phyloP scores from a whole-genome alignment of 176 grass and related monocot species.

The Dactylis glomerata region DNA sequence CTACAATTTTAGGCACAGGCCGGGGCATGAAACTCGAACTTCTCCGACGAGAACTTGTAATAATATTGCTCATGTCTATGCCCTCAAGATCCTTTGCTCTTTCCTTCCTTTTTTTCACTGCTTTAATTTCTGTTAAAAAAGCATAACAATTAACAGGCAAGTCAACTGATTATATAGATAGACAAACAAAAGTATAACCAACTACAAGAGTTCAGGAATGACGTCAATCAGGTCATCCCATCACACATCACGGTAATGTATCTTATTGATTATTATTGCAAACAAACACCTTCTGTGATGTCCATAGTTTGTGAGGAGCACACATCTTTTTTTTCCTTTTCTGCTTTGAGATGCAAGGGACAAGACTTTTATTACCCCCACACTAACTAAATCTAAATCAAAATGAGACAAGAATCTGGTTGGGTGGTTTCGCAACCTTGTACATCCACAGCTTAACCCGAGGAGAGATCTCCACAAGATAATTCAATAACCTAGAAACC shows the following conservation, averaged over 20 bases:
- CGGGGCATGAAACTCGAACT: slow-evolving; percentile 68
- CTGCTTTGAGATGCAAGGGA: background rate
- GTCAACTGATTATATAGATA: slow-evolving; percentile 13
- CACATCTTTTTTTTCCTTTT: background rate
- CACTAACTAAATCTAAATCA: background rate
- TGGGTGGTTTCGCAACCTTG: background rate
- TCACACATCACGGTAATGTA: background rate
- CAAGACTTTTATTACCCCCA: background rate
- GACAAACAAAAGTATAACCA: background rate
- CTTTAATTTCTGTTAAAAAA: slow-evolving; percentile 75
- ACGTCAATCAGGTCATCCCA: background rate
- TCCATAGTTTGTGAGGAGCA: background rate
- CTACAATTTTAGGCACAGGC: slow-evolving; percentile 55
- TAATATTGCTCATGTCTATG: slow-evolving; percentile 94
- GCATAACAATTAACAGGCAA: slow-evolving; percentile 25
- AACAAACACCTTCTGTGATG: slow-evolving; percentile 23
- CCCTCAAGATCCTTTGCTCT: slow-evolving; percentile 96
- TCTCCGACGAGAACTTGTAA: slow-evolving; percentile 81
- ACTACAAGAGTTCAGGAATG: background rate
- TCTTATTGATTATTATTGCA: background rate
- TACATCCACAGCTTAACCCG: background rate
- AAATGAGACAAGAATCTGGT: background rate
- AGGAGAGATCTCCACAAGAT: background rate
- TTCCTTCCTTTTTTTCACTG: slow-evolving; percentile 85
- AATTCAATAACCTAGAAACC: background rate